Evolutionary conservation across 176 grass and related monocot genomes (phyloP).

Genomic region (Rhipidocladum racemiflorum): DNA sequence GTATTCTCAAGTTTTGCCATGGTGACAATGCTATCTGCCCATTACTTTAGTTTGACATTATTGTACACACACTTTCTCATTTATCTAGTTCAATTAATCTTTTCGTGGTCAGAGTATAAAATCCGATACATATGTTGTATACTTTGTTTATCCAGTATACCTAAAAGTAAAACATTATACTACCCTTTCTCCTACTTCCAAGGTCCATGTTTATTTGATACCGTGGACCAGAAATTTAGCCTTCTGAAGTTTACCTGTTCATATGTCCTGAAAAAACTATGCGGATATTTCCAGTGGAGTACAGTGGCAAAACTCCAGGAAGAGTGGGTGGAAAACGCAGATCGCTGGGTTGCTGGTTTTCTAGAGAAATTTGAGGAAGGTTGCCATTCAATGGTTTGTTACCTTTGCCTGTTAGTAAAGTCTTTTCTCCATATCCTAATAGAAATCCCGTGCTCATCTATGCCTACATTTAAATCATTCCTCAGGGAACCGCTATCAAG

Average conservation of each 20-base stretch:
- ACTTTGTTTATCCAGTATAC: not conserved
- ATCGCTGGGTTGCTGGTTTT: constrained; percentile 97
- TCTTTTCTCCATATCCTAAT: not conserved
- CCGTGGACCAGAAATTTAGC: not conserved
- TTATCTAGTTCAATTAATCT: constrained; percentile 3
- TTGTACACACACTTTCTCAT: not conserved
- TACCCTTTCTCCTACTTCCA: not conserved
- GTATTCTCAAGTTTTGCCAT: constrained; percentile 5
- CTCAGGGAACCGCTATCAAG: constrained; percentile 79
- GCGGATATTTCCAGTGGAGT: constrained; percentile 48
- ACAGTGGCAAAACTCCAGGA: constrained; percentile 83
- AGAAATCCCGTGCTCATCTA: constrained; percentile 2
- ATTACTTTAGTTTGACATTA: constrained; percentile 9
- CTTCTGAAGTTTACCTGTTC: constrained; percentile 11
- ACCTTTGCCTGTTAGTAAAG: not conserved
- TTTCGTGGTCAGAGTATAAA: not conserved
- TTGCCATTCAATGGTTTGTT: constrained; percentile 83
- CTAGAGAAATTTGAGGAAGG: constrained; percentile 96
- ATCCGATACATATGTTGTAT: not conserved
- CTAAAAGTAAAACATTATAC: not conserved
- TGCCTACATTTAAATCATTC: not conserved
- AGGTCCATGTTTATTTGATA: not conserved
- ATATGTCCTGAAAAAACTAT: constrained; percentile 8
- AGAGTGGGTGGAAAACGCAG: constrained; percentile 97
- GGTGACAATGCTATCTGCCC: not conserved